These are phyloP conservation scores for Fusarium dimerum DNA, from an alignment of 2,329 filamentous ascomycete species.

Conservation along the genomic window DNA sequence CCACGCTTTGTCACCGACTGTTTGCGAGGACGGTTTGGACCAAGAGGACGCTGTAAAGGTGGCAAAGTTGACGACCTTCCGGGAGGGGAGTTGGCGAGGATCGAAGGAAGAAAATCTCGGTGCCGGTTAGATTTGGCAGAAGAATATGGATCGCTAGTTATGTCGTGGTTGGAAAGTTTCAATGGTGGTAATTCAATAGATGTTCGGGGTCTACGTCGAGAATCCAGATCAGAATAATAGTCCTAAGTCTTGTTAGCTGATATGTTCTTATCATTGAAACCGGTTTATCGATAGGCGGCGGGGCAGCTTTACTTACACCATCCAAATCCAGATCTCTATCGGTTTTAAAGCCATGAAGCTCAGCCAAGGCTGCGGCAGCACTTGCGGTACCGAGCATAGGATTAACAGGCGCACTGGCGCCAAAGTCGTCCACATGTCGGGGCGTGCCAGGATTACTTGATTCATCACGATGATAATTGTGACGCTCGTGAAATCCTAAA, in stretches of 20 bases:
- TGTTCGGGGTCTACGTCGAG: slow-evolving; percentile 61
- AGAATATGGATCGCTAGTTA: slow-evolving; percentile 74
- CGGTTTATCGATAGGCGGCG: slow-evolving; percentile 30
- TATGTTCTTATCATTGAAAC: slow-evolving; percentile 17
- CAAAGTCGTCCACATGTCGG: slow-evolving; percentile 68
- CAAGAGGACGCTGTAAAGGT: slow-evolving; percentile 74
- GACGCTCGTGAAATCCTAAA: slow-evolving; percentile 38
- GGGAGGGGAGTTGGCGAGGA: slow-evolving; percentile 78
- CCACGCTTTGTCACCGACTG: slow-evolving; percentile 82
- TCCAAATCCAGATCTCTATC: slow-evolving; percentile 79
- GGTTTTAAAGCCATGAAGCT: slow-evolving; percentile 75
- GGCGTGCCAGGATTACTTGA: slow-evolving; percentile 69
- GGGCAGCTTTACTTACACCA: slow-evolving; percentile 55
- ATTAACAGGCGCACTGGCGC: slow-evolving; percentile 42
- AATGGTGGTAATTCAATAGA: slow-evolving; percentile 75
- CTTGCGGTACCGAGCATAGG: slow-evolving; percentile 60
- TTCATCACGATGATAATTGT: slow-evolving; percentile 67
- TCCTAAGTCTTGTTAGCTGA: slow-evolving; percentile 44
- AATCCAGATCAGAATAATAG: slow-evolving; percentile 71
- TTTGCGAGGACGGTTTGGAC: slow-evolving; percentile 75
- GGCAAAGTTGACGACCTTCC: slow-evolving; percentile 87
- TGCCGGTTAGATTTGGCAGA: slow-evolving; percentile 61
- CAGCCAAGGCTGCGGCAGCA: slow-evolving; percentile 83
- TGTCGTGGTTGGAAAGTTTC: slow-evolving; percentile 56
- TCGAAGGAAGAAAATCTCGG: slow-evolving; percentile 79